These are phyloP conservation scores for Phyllostachys edulis DNA, from an alignment of 176 grass and related monocot genomes.

Conservation along the genomic window DNA sequence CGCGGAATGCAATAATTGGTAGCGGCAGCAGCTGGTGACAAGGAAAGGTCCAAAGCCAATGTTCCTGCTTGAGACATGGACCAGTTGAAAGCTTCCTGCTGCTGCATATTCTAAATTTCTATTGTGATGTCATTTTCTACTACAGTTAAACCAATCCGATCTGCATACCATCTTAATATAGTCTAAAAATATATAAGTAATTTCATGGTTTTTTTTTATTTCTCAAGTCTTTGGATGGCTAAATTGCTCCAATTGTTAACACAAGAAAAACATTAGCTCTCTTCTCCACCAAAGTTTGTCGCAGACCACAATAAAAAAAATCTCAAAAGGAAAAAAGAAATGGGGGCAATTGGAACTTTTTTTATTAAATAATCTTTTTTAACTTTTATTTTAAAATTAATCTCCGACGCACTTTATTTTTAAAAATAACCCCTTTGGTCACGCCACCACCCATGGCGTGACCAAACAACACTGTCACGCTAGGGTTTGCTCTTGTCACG, in stretches of 20 bases:
- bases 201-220: not conserved
- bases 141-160: not conserved
- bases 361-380: too few species aligned
- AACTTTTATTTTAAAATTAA: too few species aligned
- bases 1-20: slow-evolving; percentile 12
- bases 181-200: not conserved
- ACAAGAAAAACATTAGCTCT: not conserved
- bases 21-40: slow-evolving; percentile 16
- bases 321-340: not conserved
- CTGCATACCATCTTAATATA: not conserved
- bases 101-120: not conserved
- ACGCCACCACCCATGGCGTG: too few species aligned
- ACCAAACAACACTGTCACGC: too few species aligned
- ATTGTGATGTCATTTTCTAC: not conserved
- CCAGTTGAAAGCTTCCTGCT: not conserved
- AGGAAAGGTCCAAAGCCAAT: not conserved
- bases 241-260: not conserved
- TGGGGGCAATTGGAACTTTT: too few species aligned
- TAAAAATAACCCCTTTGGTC: too few species aligned
- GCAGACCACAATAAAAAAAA: not conserved
- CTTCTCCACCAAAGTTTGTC: not conserved
- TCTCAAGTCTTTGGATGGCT: not conserved
- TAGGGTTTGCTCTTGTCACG: too few species aligned
- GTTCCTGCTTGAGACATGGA: slow-evolving; percentile 16
- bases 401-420: too few species aligned